Percentiles rank a stretch among this genome's conserved stretches.
phyloP scores from a whole-genome alignment of 805 yeast genomes.

The Blastobotrys terrestris region DNA sequence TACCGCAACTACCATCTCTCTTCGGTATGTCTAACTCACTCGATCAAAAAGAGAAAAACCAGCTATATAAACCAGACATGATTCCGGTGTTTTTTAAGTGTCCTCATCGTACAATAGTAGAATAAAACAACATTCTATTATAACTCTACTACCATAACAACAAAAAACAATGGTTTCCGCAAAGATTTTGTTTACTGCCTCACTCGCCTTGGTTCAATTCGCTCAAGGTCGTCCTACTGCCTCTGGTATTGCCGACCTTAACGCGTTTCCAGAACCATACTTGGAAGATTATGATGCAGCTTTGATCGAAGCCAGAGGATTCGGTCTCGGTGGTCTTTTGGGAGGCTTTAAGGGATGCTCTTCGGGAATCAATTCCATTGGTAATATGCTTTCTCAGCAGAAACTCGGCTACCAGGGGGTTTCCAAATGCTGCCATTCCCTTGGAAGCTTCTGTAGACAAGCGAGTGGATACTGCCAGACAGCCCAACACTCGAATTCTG shows the following conservation, averaged over 20 bases:
- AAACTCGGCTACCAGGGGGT: not conserved
- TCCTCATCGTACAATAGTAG: no score
- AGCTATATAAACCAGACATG: not conserved
- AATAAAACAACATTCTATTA: no score
- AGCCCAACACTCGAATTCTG: not conserved
- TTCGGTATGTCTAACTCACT: not conserved
- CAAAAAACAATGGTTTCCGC: not conserved
- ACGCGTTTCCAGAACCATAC: not conserved
- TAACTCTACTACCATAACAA: not conserved
- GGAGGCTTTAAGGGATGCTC: not conserved
- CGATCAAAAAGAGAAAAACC: not conserved
- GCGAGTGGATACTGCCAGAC: slow-evolving; percentile 1
- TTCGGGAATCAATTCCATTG: not conserved
- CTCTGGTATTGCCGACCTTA: not conserved
- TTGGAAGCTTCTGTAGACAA: not conserved
- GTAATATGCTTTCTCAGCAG: not conserved
- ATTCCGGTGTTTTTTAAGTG: no score
- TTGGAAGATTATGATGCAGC: not conserved
- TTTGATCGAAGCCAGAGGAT: not conserved
- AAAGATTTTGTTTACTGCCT: not conserved
- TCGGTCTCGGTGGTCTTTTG: not conserved
- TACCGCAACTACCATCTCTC: not conserved
- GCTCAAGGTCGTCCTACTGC: not conserved
- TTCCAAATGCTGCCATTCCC: not conserved
- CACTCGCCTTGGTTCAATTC: not conserved